Percentiles rank a stretch among this genome's conserved stretches.
These are phyloP conservation scores for Suhomyces atakaporum DNA, from an alignment of 1,139 yeast genomes.

Conservation along the genomic window DNA sequence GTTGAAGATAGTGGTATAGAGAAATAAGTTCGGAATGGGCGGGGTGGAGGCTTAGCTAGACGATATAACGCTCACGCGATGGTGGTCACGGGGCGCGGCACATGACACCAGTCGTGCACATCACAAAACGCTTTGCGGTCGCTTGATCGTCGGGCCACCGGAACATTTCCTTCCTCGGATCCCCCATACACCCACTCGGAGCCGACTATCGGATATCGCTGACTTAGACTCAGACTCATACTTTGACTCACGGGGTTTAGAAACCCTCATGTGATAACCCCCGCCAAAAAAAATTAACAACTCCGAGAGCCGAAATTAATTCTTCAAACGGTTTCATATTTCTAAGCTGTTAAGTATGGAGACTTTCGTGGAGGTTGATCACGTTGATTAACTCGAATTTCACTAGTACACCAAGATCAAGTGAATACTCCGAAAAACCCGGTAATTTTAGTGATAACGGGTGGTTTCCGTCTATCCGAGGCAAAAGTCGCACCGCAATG, in stretches of 20 bases:
- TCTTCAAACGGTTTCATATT: too few relatives aligned
- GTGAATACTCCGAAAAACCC: background rate
- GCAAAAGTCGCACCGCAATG: constrained; percentile 7
- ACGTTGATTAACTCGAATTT: too few relatives aligned
- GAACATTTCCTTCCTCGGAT: too few relatives aligned
- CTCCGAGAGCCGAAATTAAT: constrained; percentile 7
- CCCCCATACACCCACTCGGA: constrained; percentile 4
- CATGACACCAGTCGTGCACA: too few relatives aligned
- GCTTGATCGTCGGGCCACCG: too few relatives aligned
- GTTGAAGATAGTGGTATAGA: background rate
- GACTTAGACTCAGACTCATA: background rate
- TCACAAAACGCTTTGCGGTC: too few relatives aligned
- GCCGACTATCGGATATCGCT: constrained; percentile 10
- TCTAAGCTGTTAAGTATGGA: too few relatives aligned
- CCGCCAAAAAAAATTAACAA: too few relatives aligned
- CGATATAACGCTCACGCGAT: background rate
- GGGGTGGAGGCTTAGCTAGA: constrained; percentile 1
- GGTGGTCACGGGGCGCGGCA: background rate
- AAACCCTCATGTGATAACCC: constrained; percentile 10
- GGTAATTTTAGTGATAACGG: background rate
- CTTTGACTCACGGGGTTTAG: constrained; percentile 4
- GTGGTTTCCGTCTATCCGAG: constrained; percentile 10
- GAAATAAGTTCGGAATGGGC: background rate
- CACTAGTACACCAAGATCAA: too few relatives aligned
- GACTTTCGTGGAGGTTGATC: too few relatives aligned